phyloP scores from a whole-genome alignment of 768 basidiomycete species.

The Russula lepida region DNA sequence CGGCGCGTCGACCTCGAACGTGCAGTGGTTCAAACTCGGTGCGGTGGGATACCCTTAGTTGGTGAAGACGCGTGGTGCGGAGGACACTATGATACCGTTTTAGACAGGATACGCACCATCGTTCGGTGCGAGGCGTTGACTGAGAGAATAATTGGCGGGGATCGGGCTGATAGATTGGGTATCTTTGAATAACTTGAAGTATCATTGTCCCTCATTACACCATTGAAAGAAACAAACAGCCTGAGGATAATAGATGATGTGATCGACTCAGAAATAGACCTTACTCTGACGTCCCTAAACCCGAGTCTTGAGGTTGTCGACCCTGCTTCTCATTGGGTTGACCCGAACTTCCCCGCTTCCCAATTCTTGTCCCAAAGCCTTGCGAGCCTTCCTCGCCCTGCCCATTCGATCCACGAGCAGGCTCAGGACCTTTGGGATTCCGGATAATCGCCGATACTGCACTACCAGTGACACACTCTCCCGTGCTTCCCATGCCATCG shows the following conservation, averaged over 20 bases:
- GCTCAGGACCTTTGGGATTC: slow-evolving; percentile 16
- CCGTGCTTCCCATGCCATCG: background rate
- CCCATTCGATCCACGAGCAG: background rate
- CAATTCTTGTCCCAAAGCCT: slow-evolving; percentile 7
- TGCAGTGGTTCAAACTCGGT: slow-evolving; percentile 25
- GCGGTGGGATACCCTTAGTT: background rate
- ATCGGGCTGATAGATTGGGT: slow-evolving; percentile 32
- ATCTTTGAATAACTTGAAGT: slow-evolving; percentile 11
- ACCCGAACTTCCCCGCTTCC: background rate
- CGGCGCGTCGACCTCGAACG: slow-evolving; percentile 42
- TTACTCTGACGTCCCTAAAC: background rate
- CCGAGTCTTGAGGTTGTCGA: background rate
- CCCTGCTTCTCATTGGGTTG: background rate
- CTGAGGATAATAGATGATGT: background rate
- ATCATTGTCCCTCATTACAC: background rate
- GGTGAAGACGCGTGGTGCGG: slow-evolving; percentile 1
- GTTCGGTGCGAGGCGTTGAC: slow-evolving; percentile 44
- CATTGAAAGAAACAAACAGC: background rate
- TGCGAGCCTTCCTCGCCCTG: slow-evolving; percentile 5
- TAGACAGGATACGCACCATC: slow-evolving; percentile 32
- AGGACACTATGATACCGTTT: slow-evolving; percentile 11
- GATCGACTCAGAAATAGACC: background rate
- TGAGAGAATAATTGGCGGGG: slow-evolving; percentile 47
- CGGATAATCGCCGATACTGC: slow-evolving; percentile 6
- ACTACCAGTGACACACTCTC: background rate